phyloP scores from a whole-genome alignment of 2,329 filamentous ascomycete genomes.

The Chaetomiaceae sp. region DNA sequence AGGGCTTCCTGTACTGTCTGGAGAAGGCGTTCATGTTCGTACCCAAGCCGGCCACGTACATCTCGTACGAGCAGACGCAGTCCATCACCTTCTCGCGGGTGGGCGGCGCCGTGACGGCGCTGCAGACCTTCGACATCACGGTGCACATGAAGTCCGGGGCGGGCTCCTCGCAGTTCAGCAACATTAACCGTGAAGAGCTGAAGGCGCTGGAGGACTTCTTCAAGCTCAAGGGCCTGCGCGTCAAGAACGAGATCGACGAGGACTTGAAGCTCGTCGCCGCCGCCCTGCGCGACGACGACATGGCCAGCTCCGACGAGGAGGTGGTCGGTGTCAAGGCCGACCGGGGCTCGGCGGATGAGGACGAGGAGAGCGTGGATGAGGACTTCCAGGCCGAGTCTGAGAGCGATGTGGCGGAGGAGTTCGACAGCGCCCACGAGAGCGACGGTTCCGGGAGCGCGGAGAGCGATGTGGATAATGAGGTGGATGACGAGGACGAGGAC shows the following conservation, averaged over 20 bases:
- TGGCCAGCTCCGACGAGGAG: conserved; percentile 79
- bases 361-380: conserved; percentile 91
- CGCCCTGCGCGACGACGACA: conserved; percentile 75
- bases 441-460: conserved; percentile 64
- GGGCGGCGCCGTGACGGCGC: conserved; percentile 84
- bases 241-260: conserved; percentile 98
- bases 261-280: conserved; percentile 76
- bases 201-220: conserved; percentile 96
- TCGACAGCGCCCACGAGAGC: conserved; percentile 84
- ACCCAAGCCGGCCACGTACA: conserved; percentile 95
- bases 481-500: conserved; percentile 42
- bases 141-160: conserved; percentile 82
- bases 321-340: conserved; percentile 64
- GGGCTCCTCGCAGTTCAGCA: conserved; percentile 92
- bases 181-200: conserved; percentile 98
- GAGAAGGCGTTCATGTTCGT: conserved; percentile 99
- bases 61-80: conserved; percentile 87
- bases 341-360: conserved; percentile 89
- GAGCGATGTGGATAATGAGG: conserved; percentile 50
- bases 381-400: conserved; percentile 92
- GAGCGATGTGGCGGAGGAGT: conserved; percentile 94
- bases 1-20: conserved; percentile 92
- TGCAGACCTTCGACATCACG: conserved; percentile 95
- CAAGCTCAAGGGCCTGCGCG: conserved; percentile 87
- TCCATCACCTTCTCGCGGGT: conserved; percentile 94